phyloP scores from a whole-genome alignment of 148 eudicot genomes.

The Drosera capensis region DNA sequence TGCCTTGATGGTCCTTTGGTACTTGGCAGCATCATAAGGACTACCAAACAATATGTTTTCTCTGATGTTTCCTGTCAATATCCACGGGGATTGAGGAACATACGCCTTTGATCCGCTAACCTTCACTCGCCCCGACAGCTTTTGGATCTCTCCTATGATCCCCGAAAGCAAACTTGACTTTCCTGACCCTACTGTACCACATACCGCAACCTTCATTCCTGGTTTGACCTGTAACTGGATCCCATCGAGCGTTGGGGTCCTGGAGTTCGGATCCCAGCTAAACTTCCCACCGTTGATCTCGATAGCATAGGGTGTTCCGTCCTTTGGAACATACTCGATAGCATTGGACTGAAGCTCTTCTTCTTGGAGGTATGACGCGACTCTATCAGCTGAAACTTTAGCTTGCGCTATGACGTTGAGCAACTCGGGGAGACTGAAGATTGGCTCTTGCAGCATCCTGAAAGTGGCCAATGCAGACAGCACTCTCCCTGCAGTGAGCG shows the following conservation, averaged over 20 bases:
- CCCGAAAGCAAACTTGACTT: conserved; percentile 83
- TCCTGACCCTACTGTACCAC: conserved; percentile 97
- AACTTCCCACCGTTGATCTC: conserved; percentile 49
- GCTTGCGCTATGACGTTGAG: conserved; percentile 68
- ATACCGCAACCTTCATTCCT: conserved; percentile 94
- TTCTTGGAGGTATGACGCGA: conserved; percentile 59
- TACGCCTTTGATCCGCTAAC: conserved; percentile 86
- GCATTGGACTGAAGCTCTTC: conserved; percentile 68
- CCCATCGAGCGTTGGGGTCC: conserved; percentile 45
- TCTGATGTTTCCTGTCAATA: conserved; percentile 72
- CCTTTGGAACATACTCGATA: conserved; percentile 32
- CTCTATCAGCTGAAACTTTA: conserved; percentile 85
- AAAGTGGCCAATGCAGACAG: conserved; percentile 90
- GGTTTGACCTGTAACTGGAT: conserved; percentile 38
- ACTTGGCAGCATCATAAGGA: conserved; percentile 44
- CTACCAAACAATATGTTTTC: conserved; percentile 87
- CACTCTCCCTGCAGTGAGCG: conserved; percentile 82
- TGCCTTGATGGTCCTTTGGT: conserved; percentile 54
- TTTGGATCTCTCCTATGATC: conserved; percentile 76
- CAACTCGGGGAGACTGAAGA: conserved; percentile 77
- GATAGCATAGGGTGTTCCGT: conserved; percentile 32
- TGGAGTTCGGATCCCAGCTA: conserved; percentile 45
- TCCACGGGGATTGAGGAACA: conserved; percentile 96
- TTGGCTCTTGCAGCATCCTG: conserved; percentile 95
- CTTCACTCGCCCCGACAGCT: conserved; percentile 49